phyloP scores from a whole-genome alignment of 805 yeast genomes.

The Saccharomycopsis malanga region DNA sequence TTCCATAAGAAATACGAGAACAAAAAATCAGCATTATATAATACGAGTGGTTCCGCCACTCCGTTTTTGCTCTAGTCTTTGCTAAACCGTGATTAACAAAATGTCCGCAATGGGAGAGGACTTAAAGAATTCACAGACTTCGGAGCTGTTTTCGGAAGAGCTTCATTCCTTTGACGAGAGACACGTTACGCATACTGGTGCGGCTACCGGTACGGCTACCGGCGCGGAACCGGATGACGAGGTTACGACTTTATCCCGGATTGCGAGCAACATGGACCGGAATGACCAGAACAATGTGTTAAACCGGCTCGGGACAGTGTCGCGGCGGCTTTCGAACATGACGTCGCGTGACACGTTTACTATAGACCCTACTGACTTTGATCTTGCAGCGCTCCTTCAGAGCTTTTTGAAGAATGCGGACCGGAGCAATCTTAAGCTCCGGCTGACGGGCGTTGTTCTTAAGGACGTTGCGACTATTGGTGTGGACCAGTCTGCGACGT shows the following conservation, averaged over 20 bases:
- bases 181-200: neutral
- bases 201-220: neutral
- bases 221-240: slow-evolving; percentile 1
- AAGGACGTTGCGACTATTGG: slow-evolving; percentile 39
- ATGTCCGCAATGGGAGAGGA: neutral
- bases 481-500: slow-evolving; percentile 47
- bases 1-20: no score
- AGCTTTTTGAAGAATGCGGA: slow-evolving; percentile 29
- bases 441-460: slow-evolving; percentile 39
- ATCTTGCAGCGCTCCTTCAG: slow-evolving; percentile 32
- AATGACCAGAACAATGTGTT: slow-evolving; percentile 15
- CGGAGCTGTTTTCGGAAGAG: neutral
- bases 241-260: slow-evolving; percentile 5
- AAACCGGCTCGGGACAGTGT: slow-evolving; percentile 10
- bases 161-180: neutral
- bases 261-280: slow-evolving; percentile 11
- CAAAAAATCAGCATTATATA: no score
- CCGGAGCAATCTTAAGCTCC: slow-evolving; percentile 2
- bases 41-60: no score
- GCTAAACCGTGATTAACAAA: no score
- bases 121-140: neutral
- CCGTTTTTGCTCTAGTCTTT: no score
- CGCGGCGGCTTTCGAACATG: slow-evolving; percentile 16
- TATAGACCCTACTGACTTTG: slow-evolving; percentile 35
- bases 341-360: slow-evolving; percentile 19